A percentile compares a stretch with the other conserved stretches of the same genome.
phyloP scores from a whole-genome alignment of 352 stramenopile genomes.

The Globisporangium paroecandrum region DNA sequence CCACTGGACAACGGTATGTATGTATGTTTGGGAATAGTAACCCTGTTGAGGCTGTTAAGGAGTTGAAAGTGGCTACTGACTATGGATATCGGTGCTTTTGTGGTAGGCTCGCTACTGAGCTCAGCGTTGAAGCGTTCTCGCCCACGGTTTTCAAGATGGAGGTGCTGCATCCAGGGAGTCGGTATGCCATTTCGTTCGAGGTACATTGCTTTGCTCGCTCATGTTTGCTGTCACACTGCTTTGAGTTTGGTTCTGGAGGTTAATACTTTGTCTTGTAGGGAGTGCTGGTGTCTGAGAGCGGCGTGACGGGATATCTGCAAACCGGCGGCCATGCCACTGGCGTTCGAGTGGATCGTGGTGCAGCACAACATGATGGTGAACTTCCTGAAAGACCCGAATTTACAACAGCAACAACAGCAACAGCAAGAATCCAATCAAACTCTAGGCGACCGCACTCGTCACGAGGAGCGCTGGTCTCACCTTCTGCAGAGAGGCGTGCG shows the following conservation, averaged over 20 bases:
- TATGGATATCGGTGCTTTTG: background rate
- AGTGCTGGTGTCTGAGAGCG: conserved; percentile 25
- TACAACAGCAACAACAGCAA: background rate
- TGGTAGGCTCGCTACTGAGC: conserved; percentile 23
- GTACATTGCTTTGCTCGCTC: conserved; percentile 17
- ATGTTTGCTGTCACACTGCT: background rate
- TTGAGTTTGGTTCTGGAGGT: background rate
- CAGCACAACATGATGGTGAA: conserved; percentile 33
- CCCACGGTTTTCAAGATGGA: conserved; percentile 66
- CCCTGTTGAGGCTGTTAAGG: background rate
- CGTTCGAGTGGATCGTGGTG: conserved; percentile 53
- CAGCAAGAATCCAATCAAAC: background rate
- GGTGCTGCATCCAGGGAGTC: conserved; percentile 41
- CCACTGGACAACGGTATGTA: conserved; percentile 31
- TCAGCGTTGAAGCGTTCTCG: conserved; percentile 39
- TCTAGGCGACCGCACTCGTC: background rate
- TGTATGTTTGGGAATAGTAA: background rate
- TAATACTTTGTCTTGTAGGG: conserved; percentile 23
- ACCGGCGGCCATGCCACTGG: conserved; percentile 35
- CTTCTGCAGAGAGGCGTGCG: conserved; percentile 35
- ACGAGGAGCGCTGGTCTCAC: conserved; percentile 26
- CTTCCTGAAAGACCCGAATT: background rate
- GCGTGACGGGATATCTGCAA: conserved; percentile 28
- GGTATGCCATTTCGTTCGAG: conserved; percentile 60
- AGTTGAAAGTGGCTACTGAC: background rate